Conservation (phyloP, 192 early-diverging fungal genomes). For the Linnemannia exigua region DNA sequence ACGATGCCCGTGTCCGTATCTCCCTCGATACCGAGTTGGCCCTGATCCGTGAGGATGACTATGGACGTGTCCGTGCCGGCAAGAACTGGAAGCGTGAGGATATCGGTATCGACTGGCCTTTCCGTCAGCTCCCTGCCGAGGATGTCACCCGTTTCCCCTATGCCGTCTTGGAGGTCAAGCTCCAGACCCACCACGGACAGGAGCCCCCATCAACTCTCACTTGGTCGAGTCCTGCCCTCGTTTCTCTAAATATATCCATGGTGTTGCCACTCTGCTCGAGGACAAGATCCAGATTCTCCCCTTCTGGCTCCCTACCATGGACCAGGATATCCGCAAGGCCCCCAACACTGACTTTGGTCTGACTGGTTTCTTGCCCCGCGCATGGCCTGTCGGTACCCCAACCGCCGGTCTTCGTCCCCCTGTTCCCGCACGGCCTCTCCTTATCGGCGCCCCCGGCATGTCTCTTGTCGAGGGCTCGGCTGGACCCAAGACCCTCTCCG, state of each 20-base stretch:
- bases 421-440: slow-evolving; percentile 18
- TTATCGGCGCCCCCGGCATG: slow-evolving; percentile 14
- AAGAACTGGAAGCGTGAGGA: slow-evolving; percentile 94
- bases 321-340: slow-evolving; percentile 53
- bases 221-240: slow-evolving; percentile 86
- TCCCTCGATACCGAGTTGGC: slow-evolving; percentile 97
- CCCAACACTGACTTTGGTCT: slow-evolving; percentile 55
- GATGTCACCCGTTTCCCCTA: slow-evolving; percentile 94
- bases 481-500: slow-evolving; percentile 48
- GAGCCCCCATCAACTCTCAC: slow-evolving; percentile 78
- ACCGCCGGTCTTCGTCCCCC: slow-evolving; percentile 21
- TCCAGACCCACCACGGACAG: slow-evolving; percentile 80
- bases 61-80: slow-evolving; percentile 74
- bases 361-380: slow-evolving; percentile 30
- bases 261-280: slow-evolving; percentile 78
- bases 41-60: slow-evolving; percentile 95
- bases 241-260: slow-evolving; percentile 92
- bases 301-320: slow-evolving; percentile 67
- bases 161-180: slow-evolving; percentile 94
- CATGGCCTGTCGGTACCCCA: slow-evolving; percentile 52
- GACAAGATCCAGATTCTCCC: slow-evolving; percentile 71
- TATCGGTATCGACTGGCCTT: slow-evolving; percentile 84
- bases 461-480: not conserved
- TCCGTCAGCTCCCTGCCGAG: slow-evolving; percentile 71
- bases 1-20: slow-evolving; percentile 93